Conservation (phyloP, 2,329 filamentous ascomycete species). For the Graphiopsis chlorocephala region DNA sequence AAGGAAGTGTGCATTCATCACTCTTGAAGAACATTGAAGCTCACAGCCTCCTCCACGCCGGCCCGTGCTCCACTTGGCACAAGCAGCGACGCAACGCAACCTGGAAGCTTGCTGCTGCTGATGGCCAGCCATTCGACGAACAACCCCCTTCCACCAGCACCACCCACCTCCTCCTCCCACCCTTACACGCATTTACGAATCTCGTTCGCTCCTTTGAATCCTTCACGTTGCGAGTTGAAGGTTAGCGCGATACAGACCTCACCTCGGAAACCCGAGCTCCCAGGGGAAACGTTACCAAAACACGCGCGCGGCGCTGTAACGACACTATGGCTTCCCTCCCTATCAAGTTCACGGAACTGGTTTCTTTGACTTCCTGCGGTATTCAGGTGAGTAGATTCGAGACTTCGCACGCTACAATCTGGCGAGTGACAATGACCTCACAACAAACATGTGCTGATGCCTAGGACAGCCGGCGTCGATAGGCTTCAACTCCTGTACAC, state of each 20-base stretch:
- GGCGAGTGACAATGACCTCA: constrained; percentile 1
- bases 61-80: constrained; percentile 1
- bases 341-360: constrained; percentile 90
- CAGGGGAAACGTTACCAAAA: constrained; percentile 17
- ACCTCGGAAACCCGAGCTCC: constrained; percentile 11
- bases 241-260: constrained; percentile 19
- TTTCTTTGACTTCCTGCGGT: constrained; percentile 59
- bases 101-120: constrained; percentile 11
- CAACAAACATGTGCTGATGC: constrained; percentile 22
- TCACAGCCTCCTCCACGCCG: neutral
- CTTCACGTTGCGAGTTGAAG: constrained; percentile 16
- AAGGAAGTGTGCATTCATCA: neutral
- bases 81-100: constrained; percentile 9
- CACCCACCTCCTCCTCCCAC: neutral
- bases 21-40: neutral
- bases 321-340: constrained; percentile 66
- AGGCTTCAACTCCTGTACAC: constrained; percentile 87
- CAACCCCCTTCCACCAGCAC: constrained; percentile 7
- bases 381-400: constrained; percentile 44
- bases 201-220: constrained; percentile 31
- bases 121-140: constrained; percentile 4
- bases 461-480: constrained; percentile 62
- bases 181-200: constrained; percentile 32
- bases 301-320: constrained; percentile 25
- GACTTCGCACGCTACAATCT: neutral